Conservation (phyloP, 2,329 filamentous ascomycete species). For the Penicillium sp. region DNA sequence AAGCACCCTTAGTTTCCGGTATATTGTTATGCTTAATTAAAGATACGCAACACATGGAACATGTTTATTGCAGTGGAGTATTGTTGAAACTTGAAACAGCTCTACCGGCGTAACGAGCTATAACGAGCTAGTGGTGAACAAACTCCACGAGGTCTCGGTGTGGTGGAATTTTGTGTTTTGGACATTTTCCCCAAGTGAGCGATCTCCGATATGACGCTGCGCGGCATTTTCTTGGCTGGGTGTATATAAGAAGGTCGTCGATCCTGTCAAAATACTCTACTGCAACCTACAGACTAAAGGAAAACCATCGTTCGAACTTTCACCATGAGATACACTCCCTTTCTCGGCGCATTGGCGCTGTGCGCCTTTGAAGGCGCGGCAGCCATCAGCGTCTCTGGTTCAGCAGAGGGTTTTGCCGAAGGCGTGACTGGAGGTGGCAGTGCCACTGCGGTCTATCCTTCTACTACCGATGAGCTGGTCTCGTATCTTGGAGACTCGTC, state of each 20-base stretch:
- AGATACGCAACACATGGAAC: no score
- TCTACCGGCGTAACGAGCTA: no score
- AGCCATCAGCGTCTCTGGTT: conserved; percentile 5
- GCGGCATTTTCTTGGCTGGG: conserved; percentile 44
- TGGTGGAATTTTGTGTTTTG: no score
- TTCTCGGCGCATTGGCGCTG: not conserved
- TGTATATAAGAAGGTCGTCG: conserved; percentile 51
- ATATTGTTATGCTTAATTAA: no score
- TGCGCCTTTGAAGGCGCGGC: not conserved
- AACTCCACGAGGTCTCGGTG: no score
- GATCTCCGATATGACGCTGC: conserved; percentile 2
- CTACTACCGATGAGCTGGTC: conserved; percentile 7
- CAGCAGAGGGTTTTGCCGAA: conserved; percentile 9
- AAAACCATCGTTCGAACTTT: conserved; percentile 49
- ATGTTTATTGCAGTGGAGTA: no score
- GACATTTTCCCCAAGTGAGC: not conserved
- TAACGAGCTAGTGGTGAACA: no score
- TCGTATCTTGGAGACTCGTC: conserved; percentile 7
- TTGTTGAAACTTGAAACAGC: no score
- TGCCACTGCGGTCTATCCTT: conserved; percentile 6
- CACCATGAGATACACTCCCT: conserved; percentile 3
- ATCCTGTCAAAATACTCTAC: conserved; percentile 19
- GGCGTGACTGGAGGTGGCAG: conserved; percentile 10
- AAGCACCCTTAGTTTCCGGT: no score
- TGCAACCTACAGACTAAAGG: not conserved